Evolutionary conservation across 1,139 yeast genomes (phyloP).

Genomic region (Magnusiomyces suaveolens): DNA sequence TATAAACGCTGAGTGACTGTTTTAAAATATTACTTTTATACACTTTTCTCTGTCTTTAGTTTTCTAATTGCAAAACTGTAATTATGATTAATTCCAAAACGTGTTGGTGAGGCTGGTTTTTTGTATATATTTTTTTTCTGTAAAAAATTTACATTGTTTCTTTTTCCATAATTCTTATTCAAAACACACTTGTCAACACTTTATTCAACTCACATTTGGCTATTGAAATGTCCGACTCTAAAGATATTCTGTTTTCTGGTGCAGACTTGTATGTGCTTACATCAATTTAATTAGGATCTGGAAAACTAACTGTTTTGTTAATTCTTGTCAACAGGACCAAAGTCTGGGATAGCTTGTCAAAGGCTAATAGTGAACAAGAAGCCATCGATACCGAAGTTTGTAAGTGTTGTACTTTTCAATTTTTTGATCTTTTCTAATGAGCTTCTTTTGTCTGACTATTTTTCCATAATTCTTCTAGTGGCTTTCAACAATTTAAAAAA

Average conservation of each 20-base stretch:
- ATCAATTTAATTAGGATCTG: not conserved
- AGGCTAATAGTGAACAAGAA: not conserved
- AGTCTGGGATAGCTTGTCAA: not conserved
- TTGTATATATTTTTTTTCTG: too few relatives aligned
- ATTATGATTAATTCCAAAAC: too few relatives aligned
- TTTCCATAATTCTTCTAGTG: not conserved
- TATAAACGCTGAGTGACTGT: too few relatives aligned
- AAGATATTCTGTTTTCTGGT: not conserved
- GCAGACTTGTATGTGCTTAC: not conserved
- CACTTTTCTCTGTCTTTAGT: too few relatives aligned
- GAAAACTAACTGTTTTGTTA: not conserved
- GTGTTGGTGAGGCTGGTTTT: not conserved
- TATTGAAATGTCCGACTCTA: not conserved
- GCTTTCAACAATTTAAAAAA: conserved; percentile 20
- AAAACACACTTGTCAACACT: not conserved
- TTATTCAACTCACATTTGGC: not conserved
- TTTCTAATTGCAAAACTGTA: too few relatives aligned
- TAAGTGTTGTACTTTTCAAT: not conserved
- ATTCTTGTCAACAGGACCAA: not conserved
- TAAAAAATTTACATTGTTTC: not conserved
- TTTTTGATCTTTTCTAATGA: not conserved
- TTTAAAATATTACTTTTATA: too few relatives aligned
- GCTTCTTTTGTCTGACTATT: too few relatives aligned
- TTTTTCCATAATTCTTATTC: not conserved
- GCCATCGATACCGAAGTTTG: conserved; percentile 2